Evolutionary conservation across 768 basidiomycete species (phyloP), one percentile per base, ranked within the genome.

Genomic region (Trametes villosa): DNA sequence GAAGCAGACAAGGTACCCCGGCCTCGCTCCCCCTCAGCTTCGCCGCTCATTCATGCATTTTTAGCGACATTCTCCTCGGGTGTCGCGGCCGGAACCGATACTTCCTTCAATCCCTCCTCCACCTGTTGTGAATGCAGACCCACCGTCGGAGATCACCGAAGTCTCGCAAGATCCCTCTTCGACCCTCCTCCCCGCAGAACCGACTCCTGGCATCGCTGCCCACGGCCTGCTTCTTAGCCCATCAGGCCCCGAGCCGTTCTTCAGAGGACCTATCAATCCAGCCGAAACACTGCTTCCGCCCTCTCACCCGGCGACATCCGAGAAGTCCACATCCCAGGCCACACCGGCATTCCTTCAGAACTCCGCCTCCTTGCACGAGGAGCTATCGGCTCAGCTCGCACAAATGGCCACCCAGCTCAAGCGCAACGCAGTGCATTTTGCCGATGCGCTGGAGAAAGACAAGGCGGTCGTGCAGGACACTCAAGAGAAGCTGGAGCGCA

Each of bases 401-500:
- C 73, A 85, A 57, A 98, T 98, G 96, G 93, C 94, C 0, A 78
- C 86, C 11, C 93, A 94, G 70, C 85, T 98, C 50, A 92, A 91
- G 67, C 80, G 84, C 24, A 96, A 96, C 65, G 88, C 94, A 0
- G 71, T 88, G 0, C 86, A 93, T 67, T 96, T 98, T 70, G 83
- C 89, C 5, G 79, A 80, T 4, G 78, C 86, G 12, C 77, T 98
- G 1, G 86, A 78, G 41, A 87, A 87, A 56, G 96, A 98, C 72
- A 85, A 89, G 66, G 78, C 79, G 0, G 81, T 94, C 9, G 72
- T 97, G 2, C 83, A 85, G 30, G 77, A 79, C 11, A 84, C 92
- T 13, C 81, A 87, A 63, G 79, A 81, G 66, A 91, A 92, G 72
- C 68, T 98, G 17, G 91, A 92, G 67, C 79, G 81, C 24, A 93